These are phyloP conservation scores for Aspergillus novofumigatus DNA, from an alignment of 2,329 filamentous ascomycete species.

Conservation along the genomic window DNA sequence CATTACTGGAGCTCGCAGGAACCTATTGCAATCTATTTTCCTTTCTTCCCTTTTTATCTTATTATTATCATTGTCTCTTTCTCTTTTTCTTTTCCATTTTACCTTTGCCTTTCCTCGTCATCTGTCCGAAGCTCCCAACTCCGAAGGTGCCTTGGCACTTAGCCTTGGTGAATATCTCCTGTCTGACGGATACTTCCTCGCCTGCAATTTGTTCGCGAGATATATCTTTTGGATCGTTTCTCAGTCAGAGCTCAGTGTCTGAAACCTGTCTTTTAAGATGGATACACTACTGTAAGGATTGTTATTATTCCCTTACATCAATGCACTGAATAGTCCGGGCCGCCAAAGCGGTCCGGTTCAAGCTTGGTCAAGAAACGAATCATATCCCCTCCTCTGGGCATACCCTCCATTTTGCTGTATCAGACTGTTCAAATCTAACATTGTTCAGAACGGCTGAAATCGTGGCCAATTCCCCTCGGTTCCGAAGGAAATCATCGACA, in stretches of 20 bases:
- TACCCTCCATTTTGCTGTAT: background rate
- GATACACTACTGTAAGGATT: conserved; percentile 46
- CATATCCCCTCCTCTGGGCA: background rate
- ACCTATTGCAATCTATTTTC: background rate
- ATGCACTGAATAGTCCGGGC: background rate
- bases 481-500: conserved; percentile 88
- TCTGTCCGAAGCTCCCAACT: background rate
- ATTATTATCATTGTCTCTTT: background rate
- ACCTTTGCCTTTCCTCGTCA: background rate
- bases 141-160: background rate
- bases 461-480: conserved; percentile 82
- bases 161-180: background rate
- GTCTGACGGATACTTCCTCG: background rate
- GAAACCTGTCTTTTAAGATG: conserved; percentile 30
- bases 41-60: background rate
- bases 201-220: background rate
- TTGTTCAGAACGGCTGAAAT: conserved; percentile 75
- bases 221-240: conserved; percentile 1
- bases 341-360: background rate
- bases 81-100: background rate
- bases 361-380: background rate
- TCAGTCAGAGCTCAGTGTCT: background rate
- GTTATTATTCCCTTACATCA: background rate
- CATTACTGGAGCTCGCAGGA: background rate
- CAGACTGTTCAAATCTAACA: conserved; percentile 21